phyloP scores from a whole-genome alignment of 176 grass and related monocot genomes.

The Chloris gayana region DNA sequence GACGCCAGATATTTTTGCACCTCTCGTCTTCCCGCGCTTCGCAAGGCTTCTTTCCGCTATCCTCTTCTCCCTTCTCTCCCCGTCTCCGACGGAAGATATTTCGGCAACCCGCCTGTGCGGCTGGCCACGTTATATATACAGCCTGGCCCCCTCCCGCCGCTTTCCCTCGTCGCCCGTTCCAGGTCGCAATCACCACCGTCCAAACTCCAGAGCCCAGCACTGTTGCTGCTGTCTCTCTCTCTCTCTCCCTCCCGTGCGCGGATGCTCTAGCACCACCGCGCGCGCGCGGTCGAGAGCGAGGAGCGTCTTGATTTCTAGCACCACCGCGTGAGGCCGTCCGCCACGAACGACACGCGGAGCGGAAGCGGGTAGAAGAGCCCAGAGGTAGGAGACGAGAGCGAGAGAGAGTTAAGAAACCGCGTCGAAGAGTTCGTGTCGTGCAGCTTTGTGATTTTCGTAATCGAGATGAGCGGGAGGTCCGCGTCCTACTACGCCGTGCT shows the following conservation, averaged over 20 bases:
- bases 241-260: not conserved
- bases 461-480: conserved; percentile 10
- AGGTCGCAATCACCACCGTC: not conserved
- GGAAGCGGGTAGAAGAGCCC: not conserved
- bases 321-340: not conserved
- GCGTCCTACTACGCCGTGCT: conserved; percentile 86
- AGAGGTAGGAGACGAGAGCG: not conserved
- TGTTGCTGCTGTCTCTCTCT: not conserved
- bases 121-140: conserved; percentile 37
- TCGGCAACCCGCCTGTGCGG: no score
- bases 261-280: not conserved
- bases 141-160: not conserved
- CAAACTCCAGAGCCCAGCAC: not conserved
- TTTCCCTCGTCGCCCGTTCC: not conserved
- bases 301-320: not conserved
- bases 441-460: not conserved
- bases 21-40: conserved; percentile 32
- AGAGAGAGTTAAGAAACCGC: not conserved
- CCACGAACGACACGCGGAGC: no score
- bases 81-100: conserved; percentile 41
- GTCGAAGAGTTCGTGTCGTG: not conserved
- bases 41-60: conserved; percentile 32
- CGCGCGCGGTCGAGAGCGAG: not conserved
- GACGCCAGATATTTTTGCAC: conserved; percentile 49
- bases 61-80: conserved; percentile 30